Percentiles rank a stretch among this genome's conserved stretches.
Evolutionary conservation across 2,329 filamentous ascomycete species (phyloP).

Genomic region (Aspergillus puulaauensis): DNA sequence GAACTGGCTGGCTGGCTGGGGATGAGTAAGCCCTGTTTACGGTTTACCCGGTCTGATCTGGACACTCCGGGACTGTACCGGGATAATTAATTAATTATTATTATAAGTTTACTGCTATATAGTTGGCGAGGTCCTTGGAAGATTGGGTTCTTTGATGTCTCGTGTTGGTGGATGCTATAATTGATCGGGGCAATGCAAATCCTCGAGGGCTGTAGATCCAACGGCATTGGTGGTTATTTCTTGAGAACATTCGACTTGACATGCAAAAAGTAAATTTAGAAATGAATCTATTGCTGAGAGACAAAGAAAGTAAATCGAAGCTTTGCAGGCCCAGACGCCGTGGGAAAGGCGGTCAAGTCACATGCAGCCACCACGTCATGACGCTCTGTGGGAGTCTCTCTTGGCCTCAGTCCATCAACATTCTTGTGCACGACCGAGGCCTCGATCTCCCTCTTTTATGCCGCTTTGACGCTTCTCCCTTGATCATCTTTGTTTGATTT

Average conservation of each 20-base stretch:
- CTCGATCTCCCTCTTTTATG: neutral
- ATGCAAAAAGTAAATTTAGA: neutral
- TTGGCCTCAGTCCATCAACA: neutral
- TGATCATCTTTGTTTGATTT: neutral
- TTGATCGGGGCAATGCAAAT: no score
- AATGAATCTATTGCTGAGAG: neutral
- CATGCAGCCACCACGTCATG: constrained; percentile 17
- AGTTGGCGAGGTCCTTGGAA: neutral
- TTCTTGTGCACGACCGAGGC: constrained; percentile 6
- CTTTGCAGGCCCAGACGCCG: neutral
- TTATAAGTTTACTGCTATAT: neutral
- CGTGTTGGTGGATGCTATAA: no score
- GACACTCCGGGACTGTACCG: neutral
- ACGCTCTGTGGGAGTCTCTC: neutral
- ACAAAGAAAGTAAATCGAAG: neutral
- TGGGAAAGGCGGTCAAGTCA: constrained; percentile 3
- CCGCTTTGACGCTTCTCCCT: neutral
- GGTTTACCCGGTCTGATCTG: neutral
- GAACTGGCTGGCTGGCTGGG: neutral
- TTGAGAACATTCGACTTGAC: neutral
- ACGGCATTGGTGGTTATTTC: neutral
- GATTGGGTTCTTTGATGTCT: no score
- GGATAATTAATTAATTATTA: neutral
- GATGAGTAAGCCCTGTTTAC: constrained; percentile 1
- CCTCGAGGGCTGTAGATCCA: neutral